Base-by-base conservation (phyloP, 345 rosid genomes). In the Kernera saxatilis region DNA sequence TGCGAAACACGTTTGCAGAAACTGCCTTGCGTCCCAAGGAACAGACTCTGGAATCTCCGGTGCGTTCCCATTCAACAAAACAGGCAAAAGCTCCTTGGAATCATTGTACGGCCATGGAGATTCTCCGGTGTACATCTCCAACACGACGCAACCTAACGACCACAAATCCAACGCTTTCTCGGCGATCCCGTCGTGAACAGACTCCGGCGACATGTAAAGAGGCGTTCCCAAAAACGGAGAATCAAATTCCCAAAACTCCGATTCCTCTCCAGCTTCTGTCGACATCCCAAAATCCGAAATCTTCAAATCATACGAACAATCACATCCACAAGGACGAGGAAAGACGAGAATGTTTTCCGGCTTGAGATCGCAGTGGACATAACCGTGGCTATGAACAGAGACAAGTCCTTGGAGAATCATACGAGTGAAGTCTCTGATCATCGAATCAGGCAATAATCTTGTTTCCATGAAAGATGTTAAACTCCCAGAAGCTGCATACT, bases 351-450 rank as follows among this genome's bases (percentile, higher is more conserved):
- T 1, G 17, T 44, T 44, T 3, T 44, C 67, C 19, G 36, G 50
- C 27, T 62, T 62, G 5, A 62, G 52, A 62, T 62, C 67, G 14
- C 51, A 62, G 18, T 62, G 67, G 14, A 62, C 67, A 11, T 39
- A 62, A 41, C 67, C 67, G 0, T 12, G 3, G 4, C 8, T 43
- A 30, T 62, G 67, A 7, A 62, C 12, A 2, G 67, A 39, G 14
- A 43, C 50, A 5, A 62, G 5, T 2, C 67, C 67, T 62, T 62
- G 21, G 6, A 71, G 68, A 49, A 71, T 71, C 69, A 71, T 71
- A 32, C 4, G 18, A 35, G 75, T 60, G 10, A 44, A 44, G 41
- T 56, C 64, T 45, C 25, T 69, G 17, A 70, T 58, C 32, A 56
- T 25, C 2, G 14, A 10, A 12, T 70, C 41, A 32, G 43, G 1